Evolutionary conservation across 768 basidiomycete genomes (phyloP), one percentile per base, ranked within the genome.

Genomic region (Pulveroboletus sp.): DNA sequence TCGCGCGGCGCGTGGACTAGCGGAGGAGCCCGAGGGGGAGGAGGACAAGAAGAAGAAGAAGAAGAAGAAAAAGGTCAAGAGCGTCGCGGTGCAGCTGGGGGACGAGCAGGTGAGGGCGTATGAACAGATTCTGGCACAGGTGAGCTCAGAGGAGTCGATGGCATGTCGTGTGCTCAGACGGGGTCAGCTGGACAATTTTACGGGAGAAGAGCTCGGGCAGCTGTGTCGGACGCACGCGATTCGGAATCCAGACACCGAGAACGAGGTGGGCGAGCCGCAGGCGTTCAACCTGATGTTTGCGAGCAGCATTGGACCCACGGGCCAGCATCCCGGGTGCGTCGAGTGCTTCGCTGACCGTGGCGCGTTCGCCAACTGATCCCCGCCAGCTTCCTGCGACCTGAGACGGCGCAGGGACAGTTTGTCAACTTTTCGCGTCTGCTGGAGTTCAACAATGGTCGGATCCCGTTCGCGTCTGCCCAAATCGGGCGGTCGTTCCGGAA

Each of bases 281-380:
- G 83, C 86, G 65, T 99, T 98, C 78, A 99, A 98, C 72, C 81
- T 98, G 63, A 98, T 99, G 96, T 98, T 99, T 71, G 84, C 90
- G 43, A 92, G 88, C 65, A 91, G 87, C 71, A 97, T 99, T 63
- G 96, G 95, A 18, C 95, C 95, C 13, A 97, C 95, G 3, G 95
- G 96, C 26, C 92, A 96, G 69, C 84, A 95, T 71, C 93, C 92
- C 60, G 94, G 93, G 89, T 93, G 60, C 18, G 56, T 36, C 13
- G 2, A 5, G 17, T 4, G 2, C 0, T 0, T 21, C 0, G 2
- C 27, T 9, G 1, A 4, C 8, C 7, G 27, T 6, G 6, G 27
- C 4, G 43, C 0, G 17, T 14, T 13, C 18, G 41, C 32, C 47
- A 27, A 38, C 26, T 33, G 35, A 43, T 21, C 21, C 42, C 7